These are phyloP conservation scores for Zygoascus biomembranicola DNA, from an alignment of 805 yeast genomes.

Conservation along the genomic window DNA sequence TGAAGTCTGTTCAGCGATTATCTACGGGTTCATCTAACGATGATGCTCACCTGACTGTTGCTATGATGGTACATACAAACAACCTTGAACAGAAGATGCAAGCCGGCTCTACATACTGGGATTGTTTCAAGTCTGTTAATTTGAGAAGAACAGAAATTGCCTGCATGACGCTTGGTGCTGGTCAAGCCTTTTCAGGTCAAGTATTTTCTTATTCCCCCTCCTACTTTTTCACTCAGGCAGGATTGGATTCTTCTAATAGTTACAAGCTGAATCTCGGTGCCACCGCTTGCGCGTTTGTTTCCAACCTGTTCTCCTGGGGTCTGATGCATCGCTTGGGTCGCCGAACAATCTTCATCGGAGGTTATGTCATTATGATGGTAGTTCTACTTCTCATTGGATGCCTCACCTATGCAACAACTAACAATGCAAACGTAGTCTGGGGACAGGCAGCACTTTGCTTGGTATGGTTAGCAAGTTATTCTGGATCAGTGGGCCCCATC, in stretches of 20 bases:
- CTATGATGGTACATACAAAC: conserved; percentile 30
- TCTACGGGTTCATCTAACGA: conserved; percentile 2
- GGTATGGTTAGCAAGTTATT: conserved; percentile 36
- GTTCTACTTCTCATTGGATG: conserved; percentile 40
- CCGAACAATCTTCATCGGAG: conserved; percentile 22
- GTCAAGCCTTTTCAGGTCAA: conserved; percentile 23
- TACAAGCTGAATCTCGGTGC: conserved; percentile 41
- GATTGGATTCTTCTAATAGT: conserved; percentile 19
- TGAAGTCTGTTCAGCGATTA: conserved; percentile 13
- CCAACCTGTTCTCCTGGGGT: conserved; percentile 28
- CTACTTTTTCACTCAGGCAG: conserved; percentile 43
- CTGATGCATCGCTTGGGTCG: conserved; percentile 18
- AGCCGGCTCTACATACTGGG: conserved; percentile 8
- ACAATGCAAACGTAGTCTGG: conserved; percentile 18
- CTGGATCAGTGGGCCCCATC: conserved; percentile 37
- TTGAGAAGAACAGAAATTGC: conserved; percentile 30
- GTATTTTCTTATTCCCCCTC: conserved; percentile 21
- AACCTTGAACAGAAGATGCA: conserved; percentile 7
- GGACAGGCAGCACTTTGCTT: conserved; percentile 37
- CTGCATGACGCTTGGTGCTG: conserved; percentile 36
- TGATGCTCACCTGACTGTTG: not conserved
- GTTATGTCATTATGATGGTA: conserved; percentile 30
- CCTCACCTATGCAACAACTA: conserved; percentile 26
- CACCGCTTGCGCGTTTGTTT: conserved; percentile 39
- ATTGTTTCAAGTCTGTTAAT: conserved; percentile 11